A percentile compares a stretch with the other conserved stretches of the same genome.
phyloP scores from a whole-genome alignment of 2,329 filamentous ascomycete genomes.

The Lecanicillium sp. region DNA sequence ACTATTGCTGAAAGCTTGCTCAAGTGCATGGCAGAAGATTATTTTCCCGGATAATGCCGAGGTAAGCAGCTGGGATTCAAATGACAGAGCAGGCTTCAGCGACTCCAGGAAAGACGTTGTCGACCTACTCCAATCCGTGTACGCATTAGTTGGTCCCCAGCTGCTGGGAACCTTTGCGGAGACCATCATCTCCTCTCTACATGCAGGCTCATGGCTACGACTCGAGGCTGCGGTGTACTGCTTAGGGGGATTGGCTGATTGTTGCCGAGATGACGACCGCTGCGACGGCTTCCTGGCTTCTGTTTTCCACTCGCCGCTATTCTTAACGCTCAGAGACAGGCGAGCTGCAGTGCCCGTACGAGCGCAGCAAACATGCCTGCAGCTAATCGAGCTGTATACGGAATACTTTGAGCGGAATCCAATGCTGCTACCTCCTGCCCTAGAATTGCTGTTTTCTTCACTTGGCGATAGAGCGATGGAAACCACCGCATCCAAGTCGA shows the following conservation, averaged over 20 bases:
- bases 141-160: conserved; percentile 51
- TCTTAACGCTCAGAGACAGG: conserved; percentile 47
- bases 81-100: conserved; percentile 60
- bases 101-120: conserved; percentile 74
- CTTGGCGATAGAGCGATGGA: conserved; percentile 58
- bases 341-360: conserved; percentile 52
- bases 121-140: conserved; percentile 69
- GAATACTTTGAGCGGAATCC: conserved; percentile 70
- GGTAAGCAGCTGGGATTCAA: conserved; percentile 62
- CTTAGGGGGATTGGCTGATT: conserved; percentile 61
- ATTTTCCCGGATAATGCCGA: conserved; percentile 56
- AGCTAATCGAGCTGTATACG: conserved; percentile 65
- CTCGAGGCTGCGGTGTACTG: conserved; percentile 58
- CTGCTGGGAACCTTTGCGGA: conserved; percentile 53
- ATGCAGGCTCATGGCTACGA: conserved; percentile 47
- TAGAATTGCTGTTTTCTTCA: conserved; percentile 69
- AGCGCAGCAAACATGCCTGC: conserved; percentile 62
- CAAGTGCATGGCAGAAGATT: conserved; percentile 63
- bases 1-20: conserved; percentile 54
- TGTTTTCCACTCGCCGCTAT: conserved; percentile 57
- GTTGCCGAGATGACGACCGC: conserved; percentile 49
- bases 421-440: conserved; percentile 59
- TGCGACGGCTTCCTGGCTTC: conserved; percentile 53
- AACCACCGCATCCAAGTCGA: conserved; percentile 66
- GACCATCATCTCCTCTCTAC: conserved; percentile 45